Evolutionary conservation across 352 stramenopile species (phyloP).

Genomic region (Lagenidium giganteum): DNA sequence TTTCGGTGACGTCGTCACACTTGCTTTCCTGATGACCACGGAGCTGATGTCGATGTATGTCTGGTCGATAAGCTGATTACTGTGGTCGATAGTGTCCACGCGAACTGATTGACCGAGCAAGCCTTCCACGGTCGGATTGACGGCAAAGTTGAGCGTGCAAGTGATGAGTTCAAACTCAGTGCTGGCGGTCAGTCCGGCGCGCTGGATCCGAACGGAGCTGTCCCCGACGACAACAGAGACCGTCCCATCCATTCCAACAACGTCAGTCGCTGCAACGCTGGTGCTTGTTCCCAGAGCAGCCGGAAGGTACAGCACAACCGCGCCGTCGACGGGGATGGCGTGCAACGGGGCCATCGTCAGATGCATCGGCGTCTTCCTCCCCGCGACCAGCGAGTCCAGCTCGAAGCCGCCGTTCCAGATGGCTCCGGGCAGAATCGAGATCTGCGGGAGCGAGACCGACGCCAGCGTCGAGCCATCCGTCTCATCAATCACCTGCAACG

Average conservation of each 20-base stretch:
- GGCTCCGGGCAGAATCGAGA: slow-evolving; percentile 27
- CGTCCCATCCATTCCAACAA: slow-evolving; percentile 14
- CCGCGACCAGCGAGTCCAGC: slow-evolving; percentile 29
- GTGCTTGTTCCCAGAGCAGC: slow-evolving; percentile 7
- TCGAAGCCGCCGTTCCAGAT: slow-evolving; percentile 17
- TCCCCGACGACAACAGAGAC: slow-evolving; percentile 21
- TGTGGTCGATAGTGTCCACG: slow-evolving; percentile 41
- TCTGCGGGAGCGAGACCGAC: slow-evolving; percentile 11
- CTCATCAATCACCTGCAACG: slow-evolving; percentile 17
- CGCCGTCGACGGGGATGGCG: slow-evolving; percentile 28
- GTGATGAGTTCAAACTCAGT: too few species aligned
- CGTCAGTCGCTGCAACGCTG: slow-evolving; percentile 1
- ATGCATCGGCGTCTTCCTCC: slow-evolving; percentile 23
- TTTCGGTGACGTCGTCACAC: slow-evolving; percentile 21
- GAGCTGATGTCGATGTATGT: slow-evolving; percentile 27
- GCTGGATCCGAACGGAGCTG: slow-evolving; percentile 22
- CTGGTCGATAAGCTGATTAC: slow-evolving; percentile 47
- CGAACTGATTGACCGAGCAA: slow-evolving; percentile 34
- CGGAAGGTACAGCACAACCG: slow-evolving; percentile 41
- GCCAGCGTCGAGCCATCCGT: slow-evolving; percentile 1
- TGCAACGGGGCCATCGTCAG: slow-evolving; percentile 27
- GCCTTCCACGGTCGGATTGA: slow-evolving; percentile 57
- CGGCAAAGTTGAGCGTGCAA: too few species aligned
- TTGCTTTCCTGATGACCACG: slow-evolving; percentile 28
- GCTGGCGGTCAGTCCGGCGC: too few species aligned